These are phyloP conservation scores for Evansstolkia leycettana DNA, from an alignment of 495 filamentous ascomycete species.

Conservation along the genomic window DNA sequence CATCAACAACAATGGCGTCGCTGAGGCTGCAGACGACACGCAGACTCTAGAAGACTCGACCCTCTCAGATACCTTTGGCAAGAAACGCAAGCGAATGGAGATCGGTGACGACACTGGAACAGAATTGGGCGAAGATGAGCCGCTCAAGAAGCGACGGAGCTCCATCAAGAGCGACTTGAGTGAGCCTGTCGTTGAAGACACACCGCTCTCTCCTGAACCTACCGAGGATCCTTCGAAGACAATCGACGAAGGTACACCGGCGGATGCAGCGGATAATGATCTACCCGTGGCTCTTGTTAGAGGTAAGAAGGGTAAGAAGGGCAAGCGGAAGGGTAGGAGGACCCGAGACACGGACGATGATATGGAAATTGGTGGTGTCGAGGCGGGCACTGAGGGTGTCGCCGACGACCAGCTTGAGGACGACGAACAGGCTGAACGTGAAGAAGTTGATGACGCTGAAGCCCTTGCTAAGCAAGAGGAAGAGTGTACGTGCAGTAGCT, in stretches of 20 bases:
- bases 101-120: slow-evolving; percentile 27
- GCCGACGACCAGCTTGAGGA: slow-evolving; percentile 33
- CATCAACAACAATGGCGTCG: slow-evolving; percentile 9
- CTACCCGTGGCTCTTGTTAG: slow-evolving; percentile 17
- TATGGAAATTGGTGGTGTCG: slow-evolving; percentile 14
- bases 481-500: slow-evolving; percentile 48
- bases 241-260: slow-evolving; percentile 23
- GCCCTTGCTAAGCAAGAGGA: slow-evolving; percentile 38
- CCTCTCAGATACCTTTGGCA: slow-evolving; percentile 20
- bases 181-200: slow-evolving; percentile 23
- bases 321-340: slow-evolving; percentile 33
- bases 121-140: slow-evolving; percentile 31
- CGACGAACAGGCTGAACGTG: slow-evolving; percentile 29
- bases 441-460: slow-evolving; percentile 30
- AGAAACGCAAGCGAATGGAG: slow-evolving; percentile 38
- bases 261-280: slow-evolving; percentile 24
- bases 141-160: slow-evolving; percentile 30
- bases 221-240: slow-evolving; percentile 23
- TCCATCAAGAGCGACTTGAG: slow-evolving; percentile 33
- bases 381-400: slow-evolving; percentile 13
- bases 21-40: slow-evolving; percentile 13
- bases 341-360: slow-evolving; percentile 27
- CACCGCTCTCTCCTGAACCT: slow-evolving; percentile 18
- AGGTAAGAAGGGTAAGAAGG: slow-evolving; percentile 30
- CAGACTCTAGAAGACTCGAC: slow-evolving; percentile 19